Conservation (phyloP, 2,329 filamentous ascomycete genomes). For the Diaporthe velutina region DNA sequence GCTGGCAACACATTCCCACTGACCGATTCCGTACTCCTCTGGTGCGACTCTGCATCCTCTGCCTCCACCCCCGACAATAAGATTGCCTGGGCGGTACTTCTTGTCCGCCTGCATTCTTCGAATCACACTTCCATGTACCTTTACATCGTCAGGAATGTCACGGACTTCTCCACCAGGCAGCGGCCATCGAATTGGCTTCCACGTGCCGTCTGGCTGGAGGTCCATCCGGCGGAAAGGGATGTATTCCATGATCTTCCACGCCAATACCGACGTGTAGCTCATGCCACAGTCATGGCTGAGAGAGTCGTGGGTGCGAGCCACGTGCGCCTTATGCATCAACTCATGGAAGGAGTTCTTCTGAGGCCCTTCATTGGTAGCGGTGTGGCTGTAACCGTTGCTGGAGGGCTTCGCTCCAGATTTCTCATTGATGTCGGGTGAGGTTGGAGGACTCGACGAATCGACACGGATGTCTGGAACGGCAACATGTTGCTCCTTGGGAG, state of each 20-base stretch:
- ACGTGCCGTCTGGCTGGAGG: conserved; percentile 77
- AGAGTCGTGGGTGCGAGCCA: conserved; percentile 76
- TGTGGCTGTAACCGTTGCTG: conserved; percentile 2
- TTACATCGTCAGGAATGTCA: conserved; percentile 78
- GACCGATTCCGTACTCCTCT: conserved; percentile 73
- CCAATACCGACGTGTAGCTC: conserved; percentile 65
- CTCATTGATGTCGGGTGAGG: conserved; percentile 20
- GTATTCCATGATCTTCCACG: conserved; percentile 86
- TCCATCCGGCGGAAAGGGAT: conserved; percentile 87
- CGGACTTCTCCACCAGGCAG: conserved; percentile 82
- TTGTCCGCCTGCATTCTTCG: conserved; percentile 75
- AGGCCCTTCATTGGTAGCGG: conserved; percentile 39
- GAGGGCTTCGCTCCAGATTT: conserved; percentile 17
- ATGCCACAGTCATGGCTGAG: conserved; percentile 75
- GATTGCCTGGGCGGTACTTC: conserved; percentile 80
- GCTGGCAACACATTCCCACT: conserved; percentile 77
- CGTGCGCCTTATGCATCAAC: conserved; percentile 69
- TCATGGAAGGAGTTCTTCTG: conserved; percentile 62
- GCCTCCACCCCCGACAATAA: conserved; percentile 84
- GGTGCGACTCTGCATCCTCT: conserved; percentile 75
- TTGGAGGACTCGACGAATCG: conserved; percentile 47
- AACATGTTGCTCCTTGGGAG: background rate
- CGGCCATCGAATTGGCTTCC: conserved; percentile 86
- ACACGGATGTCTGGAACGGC: conserved; percentile 51
- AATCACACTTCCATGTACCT: conserved; percentile 81